These are phyloP conservation scores for Dictyostelium brefeldianum DNA, from an alignment of 78 protist genomes.

Conservation along the genomic window DNA sequence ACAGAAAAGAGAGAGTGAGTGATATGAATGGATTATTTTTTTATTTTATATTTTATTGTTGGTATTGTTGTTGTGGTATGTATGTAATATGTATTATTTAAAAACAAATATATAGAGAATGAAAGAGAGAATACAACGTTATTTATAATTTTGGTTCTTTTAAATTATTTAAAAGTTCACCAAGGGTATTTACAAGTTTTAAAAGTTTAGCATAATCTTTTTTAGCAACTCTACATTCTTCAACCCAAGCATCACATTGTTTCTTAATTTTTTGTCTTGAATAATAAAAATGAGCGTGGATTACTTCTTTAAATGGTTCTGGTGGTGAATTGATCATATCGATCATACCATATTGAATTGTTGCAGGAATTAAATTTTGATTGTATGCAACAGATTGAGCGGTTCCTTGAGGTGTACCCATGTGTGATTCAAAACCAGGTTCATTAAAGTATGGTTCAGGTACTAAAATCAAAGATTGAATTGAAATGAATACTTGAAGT, in stretches of 20 bases:
- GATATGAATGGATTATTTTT: too few species aligned
- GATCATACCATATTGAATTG: constrained; percentile 80
- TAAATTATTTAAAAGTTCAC: background rate
- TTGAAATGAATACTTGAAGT: constrained; percentile 88
- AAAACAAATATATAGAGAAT: too few species aligned
- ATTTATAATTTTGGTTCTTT: background rate
- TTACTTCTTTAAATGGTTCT: constrained; percentile 66
- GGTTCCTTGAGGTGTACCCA: constrained; percentile 60
- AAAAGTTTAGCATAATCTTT: constrained; percentile 18
- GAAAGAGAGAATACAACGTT: too few species aligned
- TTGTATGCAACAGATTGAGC: constrained; percentile 36
- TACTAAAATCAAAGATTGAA: constrained; percentile 90
- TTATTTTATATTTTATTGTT: background rate
- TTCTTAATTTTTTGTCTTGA: constrained; percentile 37
- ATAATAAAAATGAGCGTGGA: constrained; percentile 71
- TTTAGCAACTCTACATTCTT: constrained; percentile 14
- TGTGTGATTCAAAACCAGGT: constrained; percentile 92
- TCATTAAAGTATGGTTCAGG: constrained; percentile 92
- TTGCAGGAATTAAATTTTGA: constrained; percentile 61
- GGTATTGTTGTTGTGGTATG: too few species aligned
- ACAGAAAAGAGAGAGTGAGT: too few species aligned
- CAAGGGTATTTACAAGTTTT: constrained; percentile 32
- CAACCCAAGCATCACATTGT: constrained; percentile 68
- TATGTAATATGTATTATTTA: too few species aligned
- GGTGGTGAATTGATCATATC: constrained; percentile 74